A percentile compares a stretch with the other conserved stretches of the same genome.
These are phyloP conservation scores for Blastobotrys elegans DNA, from an alignment of 1,139 yeast genomes.

Conservation along the genomic window DNA sequence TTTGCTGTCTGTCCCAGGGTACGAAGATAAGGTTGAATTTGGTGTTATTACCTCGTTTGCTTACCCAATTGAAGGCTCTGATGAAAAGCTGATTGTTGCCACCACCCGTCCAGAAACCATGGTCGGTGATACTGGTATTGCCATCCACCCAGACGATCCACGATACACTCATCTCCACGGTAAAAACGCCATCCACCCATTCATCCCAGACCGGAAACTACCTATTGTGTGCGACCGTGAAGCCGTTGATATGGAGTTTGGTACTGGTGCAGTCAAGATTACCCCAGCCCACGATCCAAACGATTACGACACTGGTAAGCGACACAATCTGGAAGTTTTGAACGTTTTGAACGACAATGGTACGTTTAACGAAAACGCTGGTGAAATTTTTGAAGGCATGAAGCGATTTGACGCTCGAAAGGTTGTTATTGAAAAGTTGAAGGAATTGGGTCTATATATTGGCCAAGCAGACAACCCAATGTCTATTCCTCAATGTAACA, in stretches of 20 bases:
- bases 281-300: constrained; percentile 98
- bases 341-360: constrained; percentile 93
- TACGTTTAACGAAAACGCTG: constrained; percentile 83
- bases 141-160: constrained; percentile 92
- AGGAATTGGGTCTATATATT: constrained; percentile 66
- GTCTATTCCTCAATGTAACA: constrained; percentile 89
- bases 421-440: constrained; percentile 74
- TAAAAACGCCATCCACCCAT: constrained; percentile 85
- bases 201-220: constrained; percentile 64
- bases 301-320: constrained; percentile 95
- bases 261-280: constrained; percentile 99
- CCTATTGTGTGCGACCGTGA: constrained; percentile 88
- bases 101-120: constrained; percentile 98
- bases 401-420: constrained; percentile 94
- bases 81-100: constrained; percentile 85
- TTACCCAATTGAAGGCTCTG: constrained; percentile 82
- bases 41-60: constrained; percentile 95
- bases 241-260: constrained; percentile 98
- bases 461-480: constrained; percentile 92
- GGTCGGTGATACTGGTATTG: constrained; percentile 97
- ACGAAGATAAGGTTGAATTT: constrained; percentile 85
- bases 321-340: constrained; percentile 81
- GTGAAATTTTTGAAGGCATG: constrained; percentile 69
- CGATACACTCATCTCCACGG: constrained; percentile 95
- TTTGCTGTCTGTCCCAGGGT: constrained; percentile 77